Evolutionary conservation across 352 stramenopile genomes (phyloP), one percentile per base, ranked within the genome.

Genomic region (Elongisporangium prolatum): DNA sequence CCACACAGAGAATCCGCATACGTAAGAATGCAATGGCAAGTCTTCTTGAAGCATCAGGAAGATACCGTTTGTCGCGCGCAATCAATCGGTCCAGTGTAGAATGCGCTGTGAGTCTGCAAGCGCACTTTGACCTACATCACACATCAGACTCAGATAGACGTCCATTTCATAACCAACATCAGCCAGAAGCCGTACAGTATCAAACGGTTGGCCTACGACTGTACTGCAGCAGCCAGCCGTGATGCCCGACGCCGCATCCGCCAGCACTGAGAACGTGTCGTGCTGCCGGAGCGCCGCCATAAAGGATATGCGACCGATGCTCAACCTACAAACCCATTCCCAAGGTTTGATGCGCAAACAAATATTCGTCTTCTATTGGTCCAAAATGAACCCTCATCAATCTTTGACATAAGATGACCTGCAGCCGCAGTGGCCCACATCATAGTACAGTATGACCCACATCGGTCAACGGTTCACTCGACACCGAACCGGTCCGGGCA

Each of bases 191-290:
- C 63, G 37, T 62, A 75, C 66, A 61, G 76, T 86, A 49, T 86
- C 76, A 57, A 86, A 82, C 9, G 76, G 76, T 69, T 86, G 76
- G 1, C 76, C 76, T 16, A 84, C 76, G 61, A 86, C 67, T 48
- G 84, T 84, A 50, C 76, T 74, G 56, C 64, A 74, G 63, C 68
- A 77, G 37, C 77, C 77, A 18, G 68, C 77, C 28, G 82, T 50
- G 34, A 75, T 73, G 49, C 77, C 77, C 9, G 76, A 75, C n/a
- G 67, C 74, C 57, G 82, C 67, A 63, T 84, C 74, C 18, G 83
- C 70, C 44, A 77, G 61, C 48, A 78, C 68, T n/a, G 73, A 83
- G 63, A 75, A 80, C 21, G 74, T 66, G 18, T 80, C 55, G 21
- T 77, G 71, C 48, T 59, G 58, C 53, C 68, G 50, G 0, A 67